Evolutionary conservation across 2,329 filamentous ascomycete species (phyloP).

Genomic region (Calonectria crousiana): DNA sequence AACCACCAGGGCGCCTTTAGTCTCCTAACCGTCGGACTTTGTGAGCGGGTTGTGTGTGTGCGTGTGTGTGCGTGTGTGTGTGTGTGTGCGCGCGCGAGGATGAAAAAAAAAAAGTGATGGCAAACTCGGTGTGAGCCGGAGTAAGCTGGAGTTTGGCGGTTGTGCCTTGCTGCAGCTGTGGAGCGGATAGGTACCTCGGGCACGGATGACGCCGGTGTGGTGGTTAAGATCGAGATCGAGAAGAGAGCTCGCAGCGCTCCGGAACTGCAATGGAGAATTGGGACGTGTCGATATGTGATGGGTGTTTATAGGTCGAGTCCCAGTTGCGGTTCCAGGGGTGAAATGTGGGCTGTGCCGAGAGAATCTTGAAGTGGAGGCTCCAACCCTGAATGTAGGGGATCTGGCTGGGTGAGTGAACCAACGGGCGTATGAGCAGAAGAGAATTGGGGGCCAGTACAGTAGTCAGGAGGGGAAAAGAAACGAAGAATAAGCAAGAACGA

Average conservation of each 20-base stretch:
- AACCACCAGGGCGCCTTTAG: conserved; percentile 15
- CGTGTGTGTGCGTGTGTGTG: no score
- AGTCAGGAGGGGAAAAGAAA: neutral
- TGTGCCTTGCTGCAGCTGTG: conserved; percentile 10
- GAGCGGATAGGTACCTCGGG: conserved; percentile 17
- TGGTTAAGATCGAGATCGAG: conserved; percentile 12
- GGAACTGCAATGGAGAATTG: conserved; percentile 1
- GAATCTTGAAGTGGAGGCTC: conserved; percentile 23
- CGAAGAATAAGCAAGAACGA: neutral
- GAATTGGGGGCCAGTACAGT: conserved; percentile 3
- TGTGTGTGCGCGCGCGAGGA: no score
- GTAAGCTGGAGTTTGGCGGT: no score
- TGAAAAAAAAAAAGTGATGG: conserved; percentile 15
- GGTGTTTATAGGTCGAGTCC: conserved; percentile 25
- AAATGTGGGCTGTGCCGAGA: conserved; percentile 21
- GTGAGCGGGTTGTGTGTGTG: conserved; percentile 12
- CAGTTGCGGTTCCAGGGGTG: conserved; percentile 16
- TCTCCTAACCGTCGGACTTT: neutral
- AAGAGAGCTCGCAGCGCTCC: conserved; percentile 4
- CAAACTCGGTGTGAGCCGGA: conserved; percentile 17
- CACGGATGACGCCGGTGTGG: conserved; percentile 1
- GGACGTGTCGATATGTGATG: conserved; percentile 16
- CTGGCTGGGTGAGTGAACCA: conserved; percentile 18
- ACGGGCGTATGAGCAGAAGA: conserved; percentile 7
- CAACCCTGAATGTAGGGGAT: conserved; percentile 14